phyloP scores from a whole-genome alignment of 305 asterid genomes.

The Fraxinus dipetala region DNA sequence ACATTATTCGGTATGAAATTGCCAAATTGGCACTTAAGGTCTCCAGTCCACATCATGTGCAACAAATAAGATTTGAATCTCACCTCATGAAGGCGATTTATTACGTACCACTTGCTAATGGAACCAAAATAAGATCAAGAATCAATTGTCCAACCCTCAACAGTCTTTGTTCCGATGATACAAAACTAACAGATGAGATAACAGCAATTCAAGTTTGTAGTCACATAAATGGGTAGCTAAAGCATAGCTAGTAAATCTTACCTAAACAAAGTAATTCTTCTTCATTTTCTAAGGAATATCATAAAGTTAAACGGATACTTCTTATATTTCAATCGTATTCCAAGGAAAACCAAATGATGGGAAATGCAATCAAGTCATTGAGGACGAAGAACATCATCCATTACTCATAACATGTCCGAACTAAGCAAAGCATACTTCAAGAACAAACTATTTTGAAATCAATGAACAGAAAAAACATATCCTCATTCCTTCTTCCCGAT shows the following conservation, averaged over 20 bases:
- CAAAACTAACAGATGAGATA: neutral
- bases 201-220: neutral
- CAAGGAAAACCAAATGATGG: slow-evolving; percentile 7
- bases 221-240: neutral
- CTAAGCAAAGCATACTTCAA: neutral
- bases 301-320: neutral
- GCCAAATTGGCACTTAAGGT: neutral
- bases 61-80: too few relatives aligned
- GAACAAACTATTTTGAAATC: neutral
- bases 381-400: slow-evolving; percentile 15
- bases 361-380: neutral
- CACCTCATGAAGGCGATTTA: too few relatives aligned
- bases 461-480: neutral
- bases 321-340: neutral
- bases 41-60: neutral
- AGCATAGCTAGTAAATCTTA: neutral
- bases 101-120: too few relatives aligned
- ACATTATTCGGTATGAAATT: too few relatives aligned
- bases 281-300: neutral
- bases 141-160: neutral
- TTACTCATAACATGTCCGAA: slow-evolving; percentile 4
- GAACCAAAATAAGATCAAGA: too few relatives aligned
- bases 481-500: slow-evolving; percentile 70
- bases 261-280: neutral
- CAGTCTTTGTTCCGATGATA: neutral